These are phyloP conservation scores for Hymenoscyphus salicellus DNA, from an alignment of 2,329 filamentous ascomycete genomes.

Conservation along the genomic window DNA sequence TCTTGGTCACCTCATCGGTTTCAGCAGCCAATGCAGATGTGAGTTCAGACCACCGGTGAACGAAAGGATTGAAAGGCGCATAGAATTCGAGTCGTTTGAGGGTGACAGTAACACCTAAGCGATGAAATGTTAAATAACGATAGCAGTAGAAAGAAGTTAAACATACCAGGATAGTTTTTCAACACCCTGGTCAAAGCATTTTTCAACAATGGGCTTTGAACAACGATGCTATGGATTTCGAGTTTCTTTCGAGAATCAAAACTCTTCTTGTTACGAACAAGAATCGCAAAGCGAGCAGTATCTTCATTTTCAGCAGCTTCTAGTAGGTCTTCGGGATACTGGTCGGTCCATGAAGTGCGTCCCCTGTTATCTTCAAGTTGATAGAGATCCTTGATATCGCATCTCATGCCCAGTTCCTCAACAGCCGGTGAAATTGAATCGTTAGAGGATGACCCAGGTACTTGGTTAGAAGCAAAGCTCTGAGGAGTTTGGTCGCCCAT, in stretches of 20 bases:
- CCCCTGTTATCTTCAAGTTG: constrained; percentile 36
- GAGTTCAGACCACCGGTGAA: constrained; percentile 61
- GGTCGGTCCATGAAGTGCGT: constrained; percentile 53
- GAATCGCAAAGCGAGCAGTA: constrained; percentile 58
- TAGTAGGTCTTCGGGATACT: constrained; percentile 52
- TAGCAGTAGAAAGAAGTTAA: neutral
- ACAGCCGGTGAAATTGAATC: neutral
- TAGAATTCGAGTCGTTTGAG: constrained; percentile 60
- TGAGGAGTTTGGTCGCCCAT: no score
- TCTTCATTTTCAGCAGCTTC: constrained; percentile 59
- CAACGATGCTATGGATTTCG: constrained; percentile 35
- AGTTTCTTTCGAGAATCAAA: constrained; percentile 59
- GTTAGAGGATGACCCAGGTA: neutral
- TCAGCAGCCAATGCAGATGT: constrained; percentile 41
- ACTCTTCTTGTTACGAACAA: constrained; percentile 57
- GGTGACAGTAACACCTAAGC: constrained; percentile 52
- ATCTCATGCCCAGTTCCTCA: neutral
- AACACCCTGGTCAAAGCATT: constrained; percentile 34
- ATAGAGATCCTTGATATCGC: neutral
- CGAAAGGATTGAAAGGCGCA: constrained; percentile 60
- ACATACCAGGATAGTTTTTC: constrained; percentile 30
- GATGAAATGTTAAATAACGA: neutral
- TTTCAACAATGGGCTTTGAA: constrained; percentile 38
- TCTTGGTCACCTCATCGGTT: constrained; percentile 43
- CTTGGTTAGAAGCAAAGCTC: no score